Conservation (phyloP, 2,329 filamentous ascomycete genomes). For the Alternaria arbusti region DNA sequence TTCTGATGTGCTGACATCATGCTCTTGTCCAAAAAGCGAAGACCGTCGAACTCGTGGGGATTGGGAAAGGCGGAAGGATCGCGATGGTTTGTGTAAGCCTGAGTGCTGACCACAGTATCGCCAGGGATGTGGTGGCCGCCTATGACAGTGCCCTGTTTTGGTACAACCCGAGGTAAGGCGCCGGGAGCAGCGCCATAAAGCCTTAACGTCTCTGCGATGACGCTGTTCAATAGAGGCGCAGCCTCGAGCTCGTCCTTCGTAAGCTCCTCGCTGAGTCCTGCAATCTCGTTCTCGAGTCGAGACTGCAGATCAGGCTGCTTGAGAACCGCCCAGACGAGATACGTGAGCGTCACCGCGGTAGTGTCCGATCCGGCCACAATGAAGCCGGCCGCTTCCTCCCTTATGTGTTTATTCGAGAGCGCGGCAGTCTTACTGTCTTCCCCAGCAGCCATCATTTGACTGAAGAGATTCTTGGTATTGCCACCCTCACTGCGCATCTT, state of each 20-base stretch:
- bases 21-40: constrained; percentile 34
- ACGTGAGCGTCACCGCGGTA: constrained; percentile 43
- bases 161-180: constrained; percentile 45
- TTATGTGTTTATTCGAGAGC: constrained; percentile 35
- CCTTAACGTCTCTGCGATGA: constrained; percentile 50
- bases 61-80: constrained; percentile 33
- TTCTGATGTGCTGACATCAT: constrained; percentile 39
- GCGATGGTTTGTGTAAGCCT: constrained; percentile 50
- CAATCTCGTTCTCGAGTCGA: constrained; percentile 32
- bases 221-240: constrained; percentile 42
- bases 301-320: constrained; percentile 26
- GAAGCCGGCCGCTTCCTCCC: constrained; percentile 38
- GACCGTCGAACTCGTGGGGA: constrained; percentile 39
- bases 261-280: constrained; percentile 20
- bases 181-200: constrained; percentile 46
- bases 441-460: constrained; percentile 17
- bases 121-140: constrained; percentile 46
- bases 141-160: constrained; percentile 41
- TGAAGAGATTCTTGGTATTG: constrained; percentile 22
- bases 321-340: constrained; percentile 43
- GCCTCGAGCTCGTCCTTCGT: constrained; percentile 33
- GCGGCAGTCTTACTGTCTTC: constrained; percentile 29
- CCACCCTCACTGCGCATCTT: constrained; percentile 25
- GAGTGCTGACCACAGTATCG: constrained; percentile 46
- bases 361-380: constrained; percentile 47